phyloP scores from a whole-genome alignment of 2,329 filamentous ascomycete species.

The Scytalidium lignicola region DNA sequence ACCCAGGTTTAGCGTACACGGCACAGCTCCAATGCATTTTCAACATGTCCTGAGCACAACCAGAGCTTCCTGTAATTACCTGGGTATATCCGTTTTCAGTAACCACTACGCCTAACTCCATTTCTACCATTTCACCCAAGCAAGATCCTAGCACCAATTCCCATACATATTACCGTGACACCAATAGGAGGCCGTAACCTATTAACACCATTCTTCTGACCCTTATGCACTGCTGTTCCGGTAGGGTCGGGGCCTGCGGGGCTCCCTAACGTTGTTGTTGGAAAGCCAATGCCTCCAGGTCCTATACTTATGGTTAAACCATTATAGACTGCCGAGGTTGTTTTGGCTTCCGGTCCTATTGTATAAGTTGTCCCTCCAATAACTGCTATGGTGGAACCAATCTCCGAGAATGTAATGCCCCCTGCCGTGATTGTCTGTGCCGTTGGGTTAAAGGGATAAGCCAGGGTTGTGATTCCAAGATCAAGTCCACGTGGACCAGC shows the following conservation, averaged over 20 bases:
- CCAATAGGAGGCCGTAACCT: conserved; percentile 4
- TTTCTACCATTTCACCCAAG: conserved; percentile 4
- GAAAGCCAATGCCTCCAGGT: conserved; percentile 21
- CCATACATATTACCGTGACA: conserved; percentile 11
- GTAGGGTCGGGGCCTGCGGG: conserved; percentile 4
- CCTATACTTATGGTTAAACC: conserved; percentile 17
- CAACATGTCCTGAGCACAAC: too few relatives aligned
- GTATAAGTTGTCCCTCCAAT: conserved; percentile 22
- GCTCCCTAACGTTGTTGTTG: conserved; percentile 18
- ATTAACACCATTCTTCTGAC: conserved; percentile 10
- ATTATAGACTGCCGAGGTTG: conserved; percentile 1
- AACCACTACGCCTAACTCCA: not conserved
- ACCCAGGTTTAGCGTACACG: too few relatives aligned
- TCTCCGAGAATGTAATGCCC: conserved; percentile 18
- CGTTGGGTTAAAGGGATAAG: conserved; percentile 16
- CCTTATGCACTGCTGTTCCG: conserved; percentile 5
- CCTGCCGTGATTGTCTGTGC: conserved; percentile 17
- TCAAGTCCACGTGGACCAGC: conserved; percentile 45
- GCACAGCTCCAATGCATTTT: too few relatives aligned
- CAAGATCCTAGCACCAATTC: conserved; percentile 7
- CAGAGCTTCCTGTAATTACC: not conserved
- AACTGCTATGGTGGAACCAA: conserved; percentile 15
- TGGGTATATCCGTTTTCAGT: not conserved
- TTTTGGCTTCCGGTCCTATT: conserved; percentile 1
- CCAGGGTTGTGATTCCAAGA: conserved; percentile 13